These are phyloP conservation scores for Torrubiella hemipterigena DNA, from an alignment of 2,329 filamentous ascomycete species.

Conservation along the genomic window DNA sequence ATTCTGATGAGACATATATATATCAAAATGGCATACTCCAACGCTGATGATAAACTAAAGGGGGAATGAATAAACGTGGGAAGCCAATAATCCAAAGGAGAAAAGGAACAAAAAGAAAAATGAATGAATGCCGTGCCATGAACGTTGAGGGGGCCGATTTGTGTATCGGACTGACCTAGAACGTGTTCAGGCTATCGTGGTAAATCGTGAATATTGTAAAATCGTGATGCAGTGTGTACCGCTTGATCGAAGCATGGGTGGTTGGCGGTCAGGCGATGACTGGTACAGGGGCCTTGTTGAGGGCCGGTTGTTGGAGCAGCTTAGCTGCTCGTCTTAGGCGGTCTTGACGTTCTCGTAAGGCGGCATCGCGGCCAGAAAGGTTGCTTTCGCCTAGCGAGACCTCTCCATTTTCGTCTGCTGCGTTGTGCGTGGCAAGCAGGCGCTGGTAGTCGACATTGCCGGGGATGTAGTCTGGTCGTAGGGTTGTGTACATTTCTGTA, in stretches of 20 bases:
- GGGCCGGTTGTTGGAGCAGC: conserved; percentile 19
- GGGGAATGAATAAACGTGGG: neutral
- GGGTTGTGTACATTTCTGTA: conserved; percentile 22
- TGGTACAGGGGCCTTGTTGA: too few relatives aligned
- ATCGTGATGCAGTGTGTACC: too few relatives aligned
- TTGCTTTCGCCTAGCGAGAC: conserved; percentile 13
- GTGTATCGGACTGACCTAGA: too few relatives aligned
- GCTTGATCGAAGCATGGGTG: too few relatives aligned
- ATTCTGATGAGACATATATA: too few relatives aligned
- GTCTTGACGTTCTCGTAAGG: conserved; percentile 22
- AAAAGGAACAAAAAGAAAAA: neutral
- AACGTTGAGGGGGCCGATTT: too few relatives aligned
- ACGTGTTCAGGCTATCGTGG: too few relatives aligned
- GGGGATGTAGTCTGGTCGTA: conserved; percentile 1
- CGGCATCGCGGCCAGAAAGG: conserved; percentile 10
- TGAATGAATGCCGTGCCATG: too few relatives aligned
- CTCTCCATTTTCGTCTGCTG: conserved; percentile 11
- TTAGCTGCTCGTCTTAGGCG: conserved; percentile 27
- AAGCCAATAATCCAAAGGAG: neutral
- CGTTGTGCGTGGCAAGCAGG: conserved; percentile 10
- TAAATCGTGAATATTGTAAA: too few relatives aligned
- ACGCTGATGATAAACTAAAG: too few relatives aligned
- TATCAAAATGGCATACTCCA: too few relatives aligned
- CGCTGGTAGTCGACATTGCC: conserved; percentile 1
- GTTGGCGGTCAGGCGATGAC: too few relatives aligned